Conservation (phyloP, 768 basidiomycete species). For the Suillus cothurnatus region DNA sequence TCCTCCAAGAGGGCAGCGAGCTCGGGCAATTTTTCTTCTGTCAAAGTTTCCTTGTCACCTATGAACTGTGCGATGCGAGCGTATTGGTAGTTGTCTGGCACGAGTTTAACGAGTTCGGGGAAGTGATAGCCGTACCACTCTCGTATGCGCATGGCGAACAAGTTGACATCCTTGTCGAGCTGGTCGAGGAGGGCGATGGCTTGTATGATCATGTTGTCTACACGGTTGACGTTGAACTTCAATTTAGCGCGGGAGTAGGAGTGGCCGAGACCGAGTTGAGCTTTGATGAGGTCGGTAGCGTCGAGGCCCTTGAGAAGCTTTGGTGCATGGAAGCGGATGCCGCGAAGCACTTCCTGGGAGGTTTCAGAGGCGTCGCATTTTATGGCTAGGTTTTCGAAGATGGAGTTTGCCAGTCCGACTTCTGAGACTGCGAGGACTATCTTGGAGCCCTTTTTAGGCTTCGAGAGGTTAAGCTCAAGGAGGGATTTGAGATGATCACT, state of each 20-base stretch:
- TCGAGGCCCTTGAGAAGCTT: slow-evolving; percentile 90
- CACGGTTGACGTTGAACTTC: slow-evolving; percentile 95
- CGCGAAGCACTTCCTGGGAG: slow-evolving; percentile 85
- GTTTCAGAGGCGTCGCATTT: slow-evolving; percentile 82
- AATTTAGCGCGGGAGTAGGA: slow-evolving; percentile 97
- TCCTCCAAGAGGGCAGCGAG: slow-evolving; percentile 81
- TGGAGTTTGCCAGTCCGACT: slow-evolving; percentile 68
- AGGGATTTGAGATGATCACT: slow-evolving; percentile 83
- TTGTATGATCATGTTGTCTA: slow-evolving; percentile 99
- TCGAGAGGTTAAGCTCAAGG: slow-evolving; percentile 85
- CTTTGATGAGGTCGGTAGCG: slow-evolving; percentile 84
- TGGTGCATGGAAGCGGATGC: slow-evolving; percentile 87
- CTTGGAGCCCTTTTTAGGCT: slow-evolving; percentile 67
- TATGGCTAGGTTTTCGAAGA: slow-evolving; percentile 63
- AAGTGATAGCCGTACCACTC: slow-evolving; percentile 99
- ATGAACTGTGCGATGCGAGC: slow-evolving; percentile 85
- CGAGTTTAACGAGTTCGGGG: slow-evolving; percentile 92
- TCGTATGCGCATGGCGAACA: slow-evolving; percentile 96
- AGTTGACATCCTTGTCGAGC: slow-evolving; percentile 98
- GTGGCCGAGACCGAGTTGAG: slow-evolving; percentile 96
- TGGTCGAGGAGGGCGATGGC: slow-evolving; percentile 98
- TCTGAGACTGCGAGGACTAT: slow-evolving; percentile 84
- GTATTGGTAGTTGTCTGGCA: slow-evolving; percentile 94
- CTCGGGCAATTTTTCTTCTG: slow-evolving; percentile 79
- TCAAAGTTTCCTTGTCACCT: slow-evolving; percentile 82